Evolutionary conservation across 2,329 filamentous ascomycete species (phyloP).

Genomic region (Paraconiothyrium brasiliense): DNA sequence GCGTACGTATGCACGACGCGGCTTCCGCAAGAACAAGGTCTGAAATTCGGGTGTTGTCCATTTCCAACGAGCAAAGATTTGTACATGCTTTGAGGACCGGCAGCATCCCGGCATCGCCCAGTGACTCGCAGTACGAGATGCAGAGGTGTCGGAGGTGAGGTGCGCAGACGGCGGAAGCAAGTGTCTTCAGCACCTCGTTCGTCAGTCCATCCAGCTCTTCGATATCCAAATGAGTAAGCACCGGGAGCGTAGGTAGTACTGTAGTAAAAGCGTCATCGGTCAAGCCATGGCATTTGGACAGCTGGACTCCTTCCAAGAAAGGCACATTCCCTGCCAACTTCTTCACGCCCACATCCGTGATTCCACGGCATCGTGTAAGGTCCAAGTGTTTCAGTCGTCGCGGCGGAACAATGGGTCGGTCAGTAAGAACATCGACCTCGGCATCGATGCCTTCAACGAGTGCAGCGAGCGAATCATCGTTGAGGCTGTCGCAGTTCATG

Average conservation of each 20-base stretch:
- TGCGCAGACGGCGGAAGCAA: conserved; percentile 81
- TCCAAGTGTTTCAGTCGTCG: conserved; percentile 86
- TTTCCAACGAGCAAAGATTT: conserved; percentile 74
- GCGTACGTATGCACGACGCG: conserved; percentile 77
- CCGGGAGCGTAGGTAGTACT: conserved; percentile 77
- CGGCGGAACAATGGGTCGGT: conserved; percentile 76
- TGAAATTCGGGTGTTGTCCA: conserved; percentile 93
- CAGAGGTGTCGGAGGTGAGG: conserved; percentile 79
- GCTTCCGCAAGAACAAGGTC: conserved; percentile 88
- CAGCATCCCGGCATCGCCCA: conserved; percentile 85
- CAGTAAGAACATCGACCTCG: conserved; percentile 82
- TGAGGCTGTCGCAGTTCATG: conserved; percentile 80
- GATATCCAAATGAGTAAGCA: conserved; percentile 85
- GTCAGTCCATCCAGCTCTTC: conserved; percentile 84
- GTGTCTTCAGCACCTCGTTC: conserved; percentile 76
- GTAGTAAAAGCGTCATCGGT: conserved; percentile 77
- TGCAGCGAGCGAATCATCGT: conserved; percentile 74
- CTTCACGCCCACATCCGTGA: conserved; percentile 78
- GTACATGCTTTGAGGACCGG: conserved; percentile 80
- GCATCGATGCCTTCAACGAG: conserved; percentile 81
- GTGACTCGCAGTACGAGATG: conserved; percentile 86
- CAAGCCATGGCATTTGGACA: conserved; percentile 79
- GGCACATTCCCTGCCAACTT: conserved; percentile 79
- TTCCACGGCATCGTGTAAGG: conserved; percentile 76
- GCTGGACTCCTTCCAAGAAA: conserved; percentile 80